phyloP scores from a whole-genome alignment of 164 flowering plant genomes.

The Euptelea pleiosperma region DNA sequence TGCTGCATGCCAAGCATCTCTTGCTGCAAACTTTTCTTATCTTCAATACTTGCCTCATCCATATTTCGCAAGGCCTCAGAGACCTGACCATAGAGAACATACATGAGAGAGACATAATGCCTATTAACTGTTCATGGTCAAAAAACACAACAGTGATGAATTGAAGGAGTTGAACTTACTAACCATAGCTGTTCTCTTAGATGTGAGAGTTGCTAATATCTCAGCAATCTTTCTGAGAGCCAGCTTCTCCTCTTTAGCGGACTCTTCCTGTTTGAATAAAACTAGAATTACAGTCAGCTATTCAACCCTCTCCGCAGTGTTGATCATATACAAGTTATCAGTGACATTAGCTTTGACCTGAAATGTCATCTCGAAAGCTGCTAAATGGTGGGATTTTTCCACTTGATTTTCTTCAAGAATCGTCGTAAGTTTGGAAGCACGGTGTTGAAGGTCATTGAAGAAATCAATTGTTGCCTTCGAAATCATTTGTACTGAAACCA shows the following conservation, averaged over 20 bases:
- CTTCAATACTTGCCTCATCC: slow-evolving; percentile 33
- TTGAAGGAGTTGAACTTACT: not conserved
- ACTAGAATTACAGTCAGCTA: slow-evolving; percentile 4
- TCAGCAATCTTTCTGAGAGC: slow-evolving; percentile 61
- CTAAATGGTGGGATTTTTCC: slow-evolving; percentile 35
- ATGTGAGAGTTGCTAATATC: slow-evolving; percentile 46
- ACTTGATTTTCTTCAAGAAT: slow-evolving; percentile 45
- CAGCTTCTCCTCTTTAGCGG: slow-evolving; percentile 62
- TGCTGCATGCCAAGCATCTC: slow-evolving; percentile 52
- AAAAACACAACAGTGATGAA: not conserved
- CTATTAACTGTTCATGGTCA: not conserved
- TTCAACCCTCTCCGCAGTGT: not conserved
- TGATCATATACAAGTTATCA: not conserved
- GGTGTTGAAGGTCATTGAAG: slow-evolving; percentile 43
- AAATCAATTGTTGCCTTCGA: slow-evolving; percentile 56
- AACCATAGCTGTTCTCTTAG: slow-evolving; percentile 58
- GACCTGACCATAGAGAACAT: slow-evolving; percentile 38
- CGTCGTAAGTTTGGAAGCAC: slow-evolving; percentile 43
- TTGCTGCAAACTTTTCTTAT: slow-evolving; percentile 35
- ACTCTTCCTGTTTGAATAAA: slow-evolving; percentile 58
- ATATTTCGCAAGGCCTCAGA: slow-evolving; percentile 51
- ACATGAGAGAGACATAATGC: slow-evolving; percentile 4
- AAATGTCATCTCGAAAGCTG: slow-evolving; percentile 48
- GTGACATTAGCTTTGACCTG: slow-evolving; percentile 39
- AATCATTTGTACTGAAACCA: slow-evolving; percentile 54